These are phyloP conservation scores for Cyclotella baltica DNA, from an alignment of 108 stramenopile species.

Conservation along the genomic window DNA sequence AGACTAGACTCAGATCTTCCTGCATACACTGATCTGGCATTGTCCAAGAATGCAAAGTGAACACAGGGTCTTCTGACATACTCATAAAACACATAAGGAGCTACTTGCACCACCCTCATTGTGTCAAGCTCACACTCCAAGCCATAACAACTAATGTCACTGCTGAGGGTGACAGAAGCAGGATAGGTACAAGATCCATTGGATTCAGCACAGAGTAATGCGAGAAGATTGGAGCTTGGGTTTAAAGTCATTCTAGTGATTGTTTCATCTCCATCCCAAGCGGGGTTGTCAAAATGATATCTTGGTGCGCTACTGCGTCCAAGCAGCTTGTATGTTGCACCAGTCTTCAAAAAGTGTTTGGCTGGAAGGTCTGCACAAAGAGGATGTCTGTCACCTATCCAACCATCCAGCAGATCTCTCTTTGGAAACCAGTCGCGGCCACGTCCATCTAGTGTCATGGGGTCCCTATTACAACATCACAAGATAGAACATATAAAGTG, in stretches of 20 bases:
- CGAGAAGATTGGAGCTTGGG: slow-evolving; percentile 20
- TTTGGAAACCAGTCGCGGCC: slow-evolving; percentile 52
- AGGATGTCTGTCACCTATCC: slow-evolving; percentile 53
- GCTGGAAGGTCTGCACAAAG: slow-evolving; percentile 37
- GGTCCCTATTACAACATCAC: slow-evolving; percentile 3
- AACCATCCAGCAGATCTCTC: slow-evolving; percentile 39
- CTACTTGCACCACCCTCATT: slow-evolving; percentile 29
- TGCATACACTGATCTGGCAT: slow-evolving; percentile 23
- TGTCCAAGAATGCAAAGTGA: slow-evolving; percentile 37
- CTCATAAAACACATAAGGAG: slow-evolving; percentile 48
- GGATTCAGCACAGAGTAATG: slow-evolving; percentile 16
- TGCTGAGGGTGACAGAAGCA: slow-evolving; percentile 19
- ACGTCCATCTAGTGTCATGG: slow-evolving; percentile 12
- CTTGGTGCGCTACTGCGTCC: slow-evolving; percentile 31
- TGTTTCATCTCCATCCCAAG: slow-evolving; percentile 25
- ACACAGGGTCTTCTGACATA: slow-evolving; percentile 44
- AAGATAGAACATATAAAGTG: background rate
- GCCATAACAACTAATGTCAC: slow-evolving; percentile 34
- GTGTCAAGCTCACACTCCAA: slow-evolving; percentile 50
- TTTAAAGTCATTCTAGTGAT: slow-evolving; percentile 27
- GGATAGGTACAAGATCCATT: slow-evolving; percentile 30
- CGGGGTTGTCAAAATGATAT: slow-evolving; percentile 6
- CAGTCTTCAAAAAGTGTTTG: slow-evolving; percentile 33
- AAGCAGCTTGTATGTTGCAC: slow-evolving; percentile 39
- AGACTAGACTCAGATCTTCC: slow-evolving; percentile 4